Conservation (phyloP, 257 asterid genomes). For the Mitragyna speciosa region DNA sequence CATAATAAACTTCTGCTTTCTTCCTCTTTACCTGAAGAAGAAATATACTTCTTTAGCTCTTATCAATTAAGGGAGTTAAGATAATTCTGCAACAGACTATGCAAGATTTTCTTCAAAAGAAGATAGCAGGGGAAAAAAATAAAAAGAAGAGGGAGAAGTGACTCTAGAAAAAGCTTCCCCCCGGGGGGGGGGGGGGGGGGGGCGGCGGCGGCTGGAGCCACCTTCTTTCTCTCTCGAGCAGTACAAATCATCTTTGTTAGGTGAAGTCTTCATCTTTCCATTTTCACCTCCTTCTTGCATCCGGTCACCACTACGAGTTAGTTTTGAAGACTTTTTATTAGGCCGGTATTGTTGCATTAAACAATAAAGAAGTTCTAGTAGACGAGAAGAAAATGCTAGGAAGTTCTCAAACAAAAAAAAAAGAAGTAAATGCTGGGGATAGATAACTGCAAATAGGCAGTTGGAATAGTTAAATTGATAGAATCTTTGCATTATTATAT, state of each 20-base stretch:
- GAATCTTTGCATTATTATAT: neutral
- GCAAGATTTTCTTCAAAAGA: neutral
- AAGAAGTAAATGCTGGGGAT: neutral
- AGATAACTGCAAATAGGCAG: too few species aligned
- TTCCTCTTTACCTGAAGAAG: neutral
- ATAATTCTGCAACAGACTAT: neutral
- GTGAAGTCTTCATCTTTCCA: neutral
- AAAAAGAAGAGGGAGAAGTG: neutral
- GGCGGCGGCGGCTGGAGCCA: too few species aligned
- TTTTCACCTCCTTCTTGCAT: neutral
- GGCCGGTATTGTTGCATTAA: neutral
- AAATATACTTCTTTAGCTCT: neutral
- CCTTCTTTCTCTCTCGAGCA: conserved; percentile 7
- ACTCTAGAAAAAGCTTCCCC: neutral
- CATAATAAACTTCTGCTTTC: conserved; percentile 2
- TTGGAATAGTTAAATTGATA: too few species aligned
- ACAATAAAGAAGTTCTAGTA: neutral
- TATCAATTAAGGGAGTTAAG: conserved; percentile 1
- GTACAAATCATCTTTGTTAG: neutral
- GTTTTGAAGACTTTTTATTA: neutral
- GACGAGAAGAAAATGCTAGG: neutral
- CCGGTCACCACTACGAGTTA: neutral
- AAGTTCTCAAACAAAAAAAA: too few species aligned
- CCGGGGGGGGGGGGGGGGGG: too few species aligned
- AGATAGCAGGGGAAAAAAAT: neutral